Conservation (phyloP, 805 yeast genomes). For the Nakazawaea siamensis region DNA sequence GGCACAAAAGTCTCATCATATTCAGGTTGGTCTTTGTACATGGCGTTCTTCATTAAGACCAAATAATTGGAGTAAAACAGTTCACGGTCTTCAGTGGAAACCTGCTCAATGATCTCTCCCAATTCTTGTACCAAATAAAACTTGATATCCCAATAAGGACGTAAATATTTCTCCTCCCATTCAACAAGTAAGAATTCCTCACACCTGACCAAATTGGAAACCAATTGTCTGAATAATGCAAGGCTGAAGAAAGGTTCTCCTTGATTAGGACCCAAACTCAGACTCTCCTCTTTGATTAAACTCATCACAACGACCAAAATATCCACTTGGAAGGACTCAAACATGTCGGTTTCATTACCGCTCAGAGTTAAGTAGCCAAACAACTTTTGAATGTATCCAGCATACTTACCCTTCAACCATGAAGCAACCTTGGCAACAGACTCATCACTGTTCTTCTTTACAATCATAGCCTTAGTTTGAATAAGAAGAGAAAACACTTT, state of each 20-base stretch:
- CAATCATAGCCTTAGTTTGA: conserved; percentile 30
- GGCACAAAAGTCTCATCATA: conserved; percentile 30
- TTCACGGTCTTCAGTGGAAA: conserved; percentile 9
- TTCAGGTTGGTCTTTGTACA: conserved; percentile 23
- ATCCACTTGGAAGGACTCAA: conserved; percentile 42
- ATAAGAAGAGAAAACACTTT: conserved; percentile 42
- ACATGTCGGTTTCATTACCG: conserved; percentile 32
- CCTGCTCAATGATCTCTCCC: conserved; percentile 13
- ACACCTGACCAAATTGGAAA: conserved; percentile 18
- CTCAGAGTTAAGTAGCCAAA: conserved; percentile 31
- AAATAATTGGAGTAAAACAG: conserved; percentile 30
- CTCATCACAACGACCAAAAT: conserved; percentile 47
- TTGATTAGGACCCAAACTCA: conserved; percentile 37
- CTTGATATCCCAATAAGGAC: conserved; percentile 67
- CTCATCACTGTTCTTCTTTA: conserved; percentile 27
- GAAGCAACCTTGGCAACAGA: conserved; percentile 40
- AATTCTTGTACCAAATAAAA: conserved; percentile 55
- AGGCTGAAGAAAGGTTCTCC: conserved; percentile 60
- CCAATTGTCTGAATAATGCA: conserved; percentile 34
- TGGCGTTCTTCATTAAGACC: conserved; percentile 25
- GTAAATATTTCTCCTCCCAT: conserved; percentile 47
- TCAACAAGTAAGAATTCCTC: conserved; percentile 40
- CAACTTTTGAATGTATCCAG: conserved; percentile 38
- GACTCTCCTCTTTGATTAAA: conserved; percentile 47
- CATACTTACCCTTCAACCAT: conserved; percentile 60